A percentile compares a stretch with the other conserved stretches of the same genome.
Conservation (phyloP, 768 basidiomycete species). For the Infundibulicybe gibba region DNA sequence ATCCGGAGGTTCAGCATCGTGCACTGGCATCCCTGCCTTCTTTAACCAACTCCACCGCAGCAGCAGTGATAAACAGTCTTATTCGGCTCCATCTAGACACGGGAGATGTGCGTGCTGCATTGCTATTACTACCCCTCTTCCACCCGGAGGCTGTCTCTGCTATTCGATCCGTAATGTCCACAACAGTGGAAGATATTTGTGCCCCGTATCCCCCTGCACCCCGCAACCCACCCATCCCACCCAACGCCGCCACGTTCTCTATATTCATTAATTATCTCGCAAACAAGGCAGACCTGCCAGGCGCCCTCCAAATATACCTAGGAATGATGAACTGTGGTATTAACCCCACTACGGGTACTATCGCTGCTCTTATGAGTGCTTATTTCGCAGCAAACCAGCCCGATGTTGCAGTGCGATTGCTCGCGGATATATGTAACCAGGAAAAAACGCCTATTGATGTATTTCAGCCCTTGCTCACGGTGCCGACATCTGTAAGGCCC, state of each 20-base stretch:
- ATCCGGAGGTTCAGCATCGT: slow-evolving; percentile 47
- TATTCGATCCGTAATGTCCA: slow-evolving; percentile 15
- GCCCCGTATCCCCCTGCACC: slow-evolving; percentile 4
- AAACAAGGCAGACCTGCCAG: slow-evolving; percentile 35
- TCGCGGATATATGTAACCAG: slow-evolving; percentile 41
- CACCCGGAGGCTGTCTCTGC: slow-evolving; percentile 18
- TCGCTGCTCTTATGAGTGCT: slow-evolving; percentile 55
- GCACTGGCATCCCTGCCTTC: slow-evolving; percentile 44
- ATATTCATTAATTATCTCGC: slow-evolving; percentile 58
- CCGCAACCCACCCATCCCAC: slow-evolving; percentile 19
- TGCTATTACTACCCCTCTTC: slow-evolving; percentile 49
- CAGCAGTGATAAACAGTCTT: slow-evolving; percentile 67
- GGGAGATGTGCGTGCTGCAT: slow-evolving; percentile 43
- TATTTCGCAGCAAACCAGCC: slow-evolving; percentile 44
- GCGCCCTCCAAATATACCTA: slow-evolving; percentile 42
- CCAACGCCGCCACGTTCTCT: slow-evolving; percentile 60
- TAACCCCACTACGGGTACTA: slow-evolving; percentile 39
- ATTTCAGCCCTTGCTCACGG: slow-evolving; percentile 19
- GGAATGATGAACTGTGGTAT: slow-evolving; percentile 42
- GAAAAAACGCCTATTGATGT: slow-evolving; percentile 20
- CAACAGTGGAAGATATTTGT: slow-evolving; percentile 4
- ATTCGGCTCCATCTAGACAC: slow-evolving; percentile 57
- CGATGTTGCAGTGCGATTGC: slow-evolving; percentile 47
- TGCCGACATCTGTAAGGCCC: slow-evolving; percentile 11
- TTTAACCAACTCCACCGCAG: slow-evolving; percentile 33